These are phyloP conservation scores for Pseudonitzschia delicatissima DNA, from an alignment of 108 stramenopile species.

Conservation along the genomic window DNA sequence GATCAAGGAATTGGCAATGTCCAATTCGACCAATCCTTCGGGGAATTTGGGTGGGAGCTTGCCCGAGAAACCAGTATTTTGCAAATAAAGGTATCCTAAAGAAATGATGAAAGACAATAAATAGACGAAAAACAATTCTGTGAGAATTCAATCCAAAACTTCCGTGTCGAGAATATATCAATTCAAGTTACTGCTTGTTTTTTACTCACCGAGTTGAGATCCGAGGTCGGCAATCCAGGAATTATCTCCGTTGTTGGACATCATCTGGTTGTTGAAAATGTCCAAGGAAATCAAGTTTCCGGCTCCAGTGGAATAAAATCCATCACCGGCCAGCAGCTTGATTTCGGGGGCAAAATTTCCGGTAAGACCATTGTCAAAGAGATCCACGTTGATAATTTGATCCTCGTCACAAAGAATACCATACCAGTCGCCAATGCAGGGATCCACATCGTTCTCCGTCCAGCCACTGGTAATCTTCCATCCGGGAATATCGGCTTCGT, in stretches of 20 bases:
- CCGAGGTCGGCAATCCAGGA: conserved; percentile 28
- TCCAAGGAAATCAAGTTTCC: conserved; percentile 18
- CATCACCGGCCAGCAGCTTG: conserved; percentile 24
- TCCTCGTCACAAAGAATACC: conserved; percentile 27
- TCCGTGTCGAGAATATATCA: not conserved
- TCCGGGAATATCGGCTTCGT: conserved; percentile 12
- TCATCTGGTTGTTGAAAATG: conserved; percentile 24
- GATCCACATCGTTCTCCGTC: conserved; percentile 17
- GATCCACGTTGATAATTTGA: conserved; percentile 21
- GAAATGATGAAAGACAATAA: not conserved
- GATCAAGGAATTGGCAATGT: conserved; percentile 3
- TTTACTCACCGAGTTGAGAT: conserved; percentile 24
- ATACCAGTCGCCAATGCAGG: conserved; percentile 29
- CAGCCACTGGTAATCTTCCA: conserved; percentile 22
- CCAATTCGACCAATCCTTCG: not conserved
- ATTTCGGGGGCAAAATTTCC: conserved; percentile 36
- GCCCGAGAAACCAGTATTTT: conserved; percentile 22
- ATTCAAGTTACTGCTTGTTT: not conserved
- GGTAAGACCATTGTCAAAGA: conserved; percentile 32
- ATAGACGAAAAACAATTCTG: not conserved
- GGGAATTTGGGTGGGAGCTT: conserved; percentile 13
- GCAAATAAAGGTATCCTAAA: conserved; percentile 15
- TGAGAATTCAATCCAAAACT: not conserved
- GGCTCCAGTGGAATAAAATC: conserved; percentile 26
- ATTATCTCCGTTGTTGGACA: conserved; percentile 31